A percentile compares a stretch with the other conserved stretches of the same genome.
Evolutionary conservation across 257 asterid genomes (phyloP).

Genomic region (Lithospermum erythrorhizon): DNA sequence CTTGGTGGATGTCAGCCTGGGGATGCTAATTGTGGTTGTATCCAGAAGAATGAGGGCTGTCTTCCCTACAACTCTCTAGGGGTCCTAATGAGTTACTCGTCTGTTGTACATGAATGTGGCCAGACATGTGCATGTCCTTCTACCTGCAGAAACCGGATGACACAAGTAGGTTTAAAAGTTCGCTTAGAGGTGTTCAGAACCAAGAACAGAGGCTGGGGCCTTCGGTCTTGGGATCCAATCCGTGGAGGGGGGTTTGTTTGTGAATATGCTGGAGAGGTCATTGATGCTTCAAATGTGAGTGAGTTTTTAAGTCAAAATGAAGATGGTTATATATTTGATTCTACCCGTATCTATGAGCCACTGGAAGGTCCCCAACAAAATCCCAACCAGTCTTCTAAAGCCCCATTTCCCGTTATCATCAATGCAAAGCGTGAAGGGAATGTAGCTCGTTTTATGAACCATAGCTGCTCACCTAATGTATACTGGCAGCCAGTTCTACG

Average conservation of each 20-base stretch:
- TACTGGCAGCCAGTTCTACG: slow-evolving; percentile 76
- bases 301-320: slow-evolving; percentile 34
- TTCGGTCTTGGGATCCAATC: slow-evolving; percentile 91
- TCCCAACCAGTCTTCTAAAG: slow-evolving; percentile 26
- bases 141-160: slow-evolving; percentile 58
- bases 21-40: slow-evolving; percentile 50
- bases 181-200: slow-evolving; percentile 82
- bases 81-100: slow-evolving; percentile 42
- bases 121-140: slow-evolving; percentile 61
- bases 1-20: slow-evolving; percentile 82
- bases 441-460: slow-evolving; percentile 91
- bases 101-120: slow-evolving; percentile 69
- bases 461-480: slow-evolving; percentile 79
- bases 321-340: slow-evolving; percentile 53
- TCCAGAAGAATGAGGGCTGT: slow-evolving; percentile 45
- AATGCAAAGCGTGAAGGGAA: slow-evolving; percentile 65
- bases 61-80: slow-evolving; percentile 62
- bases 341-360: slow-evolving; percentile 60
- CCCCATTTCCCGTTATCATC: slow-evolving; percentile 59
- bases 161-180: slow-evolving; percentile 58
- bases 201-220: slow-evolving; percentile 84
- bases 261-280: slow-evolving; percentile 83
- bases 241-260: slow-evolving; percentile 76
- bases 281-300: slow-evolving; percentile 28
- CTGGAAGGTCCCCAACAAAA: slow-evolving; percentile 34